phyloP scores from a whole-genome alignment of 2,329 filamentous ascomycete species.

The Ceratocystis alfenasii region DNA sequence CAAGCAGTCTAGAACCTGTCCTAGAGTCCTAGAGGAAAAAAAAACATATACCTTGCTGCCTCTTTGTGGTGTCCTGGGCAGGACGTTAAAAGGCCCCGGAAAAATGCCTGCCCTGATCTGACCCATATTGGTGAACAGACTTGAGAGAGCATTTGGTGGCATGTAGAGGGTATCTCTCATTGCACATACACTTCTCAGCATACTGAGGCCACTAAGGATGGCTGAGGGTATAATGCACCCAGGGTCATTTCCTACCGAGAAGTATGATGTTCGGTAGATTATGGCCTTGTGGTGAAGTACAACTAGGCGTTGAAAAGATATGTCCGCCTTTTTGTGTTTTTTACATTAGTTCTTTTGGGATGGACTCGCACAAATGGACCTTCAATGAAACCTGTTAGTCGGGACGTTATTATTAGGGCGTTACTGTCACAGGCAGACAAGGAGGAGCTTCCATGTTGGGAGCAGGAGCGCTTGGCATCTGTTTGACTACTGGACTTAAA shows the following conservation, averaged over 20 bases:
- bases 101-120: not conserved
- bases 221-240: not conserved
- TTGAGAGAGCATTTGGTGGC: not conserved
- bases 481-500: not conserved
- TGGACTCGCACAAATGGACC: not conserved
- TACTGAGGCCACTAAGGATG: not conserved
- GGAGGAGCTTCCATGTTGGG: not conserved
- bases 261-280: not conserved
- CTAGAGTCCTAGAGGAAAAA: not conserved
- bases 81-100: conserved; percentile 29
- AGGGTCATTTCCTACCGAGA: not conserved
- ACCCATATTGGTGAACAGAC: not conserved
- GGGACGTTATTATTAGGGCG: too few relatives aligned
- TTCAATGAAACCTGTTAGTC: not conserved
- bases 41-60: not conserved
- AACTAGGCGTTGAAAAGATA: not conserved
- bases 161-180: not conserved
- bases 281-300: not conserved
- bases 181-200: not conserved
- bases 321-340: not conserved
- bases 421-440: not conserved
- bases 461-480: not conserved
- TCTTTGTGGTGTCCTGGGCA: conserved; percentile 28
- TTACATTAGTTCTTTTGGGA: not conserved
- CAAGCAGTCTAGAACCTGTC: not conserved